A percentile compares a stretch with the other conserved stretches of the same genome.
Conservation (phyloP, 306 rosid species). For the Dicorynia guianensis region DNA sequence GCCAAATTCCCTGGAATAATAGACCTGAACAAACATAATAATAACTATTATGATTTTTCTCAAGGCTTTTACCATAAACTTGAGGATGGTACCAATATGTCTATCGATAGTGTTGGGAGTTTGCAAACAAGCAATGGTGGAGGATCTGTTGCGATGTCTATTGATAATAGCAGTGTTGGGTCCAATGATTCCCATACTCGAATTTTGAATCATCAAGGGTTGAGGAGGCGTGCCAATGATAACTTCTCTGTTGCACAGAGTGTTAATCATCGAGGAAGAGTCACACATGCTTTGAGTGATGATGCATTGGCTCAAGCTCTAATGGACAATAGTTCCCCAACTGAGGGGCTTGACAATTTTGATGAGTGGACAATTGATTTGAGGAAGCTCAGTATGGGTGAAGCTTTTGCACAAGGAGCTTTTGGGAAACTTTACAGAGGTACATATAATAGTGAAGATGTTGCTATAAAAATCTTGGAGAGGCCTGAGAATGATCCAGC, state of each 20-base stretch:
- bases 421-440: slow-evolving; percentile 97
- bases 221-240: slow-evolving; percentile 77
- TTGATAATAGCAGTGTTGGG: slow-evolving; percentile 96
- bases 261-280: slow-evolving; percentile 84
- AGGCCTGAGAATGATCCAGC: slow-evolving; percentile 90
- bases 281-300: slow-evolving; percentile 88
- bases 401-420: slow-evolving; percentile 98
- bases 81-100: slow-evolving; percentile 94
- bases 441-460: slow-evolving; percentile 91
- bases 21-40: slow-evolving; percentile 69
- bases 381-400: slow-evolving; percentile 91
- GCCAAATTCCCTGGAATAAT: slow-evolving; percentile 77
- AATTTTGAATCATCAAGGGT: slow-evolving; percentile 90
- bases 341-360: slow-evolving; percentile 85
- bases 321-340: slow-evolving; percentile 75
- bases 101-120: slow-evolving; percentile 83
- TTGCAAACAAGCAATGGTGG: slow-evolving; percentile 93
- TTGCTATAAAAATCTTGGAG: slow-evolving; percentile 96
- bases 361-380: slow-evolving; percentile 93
- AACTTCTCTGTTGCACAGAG: slow-evolving; percentile 84
- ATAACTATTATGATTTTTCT: slow-evolving; percentile 80
- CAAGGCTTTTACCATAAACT: slow-evolving; percentile 94
- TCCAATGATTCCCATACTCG: slow-evolving; percentile 94
- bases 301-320: slow-evolving; percentile 97
- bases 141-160: slow-evolving; percentile 97